Evolutionary conservation across 1,284 basidiomycete species (phyloP), one percentile per base, ranked within the genome.

Genomic region (Cryptococcus sp.): DNA sequence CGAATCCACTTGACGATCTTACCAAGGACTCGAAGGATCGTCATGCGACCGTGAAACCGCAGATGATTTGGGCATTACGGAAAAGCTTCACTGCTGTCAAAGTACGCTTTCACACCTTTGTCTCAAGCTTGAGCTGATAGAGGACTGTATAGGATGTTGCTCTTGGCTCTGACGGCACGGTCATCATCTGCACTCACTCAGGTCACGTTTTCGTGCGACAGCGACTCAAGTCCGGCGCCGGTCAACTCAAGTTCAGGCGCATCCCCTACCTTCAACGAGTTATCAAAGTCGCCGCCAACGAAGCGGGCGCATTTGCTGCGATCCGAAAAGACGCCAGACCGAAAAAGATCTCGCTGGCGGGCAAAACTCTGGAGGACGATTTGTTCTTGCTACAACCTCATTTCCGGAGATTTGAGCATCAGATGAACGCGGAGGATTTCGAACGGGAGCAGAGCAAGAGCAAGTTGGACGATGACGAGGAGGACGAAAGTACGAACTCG

Each of bases 171-270:
- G 93, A 97, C 65, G 92, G 93, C 2, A 86, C 89, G 7, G 85
- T 98, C 68, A 88, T 97, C 68, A 84, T 98, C 45, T 96, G 92
- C 78, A 98, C 95, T 0, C 87, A 89, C 65, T 93, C 93, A 1
- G 95, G 95, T 0, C 93, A 98, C 68, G 93, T 97, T 30, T 98
- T 91, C 69, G 84, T 94, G 22, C 86, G 91, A 25, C 84, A 86
- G 19, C 84, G 90, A 19, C 61, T 67, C 45, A 80, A 80, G 61
- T 62, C 60, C 58, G 79, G 62, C 11, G 80, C 79, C 3, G 90
- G 90, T 67, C 78, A 86, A 2, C 86, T 87, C 79, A 91, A 90
- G 79, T 98, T 95, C 73, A 85, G 87, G 52, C 85, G 88, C 16
- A 80, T 97, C 0, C 88, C 90, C 0, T 87, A 86, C 65, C 79